Evolutionary conservation across 2,329 filamentous ascomycete genomes (phyloP).

Genomic region (Huntiella abstrusa): DNA sequence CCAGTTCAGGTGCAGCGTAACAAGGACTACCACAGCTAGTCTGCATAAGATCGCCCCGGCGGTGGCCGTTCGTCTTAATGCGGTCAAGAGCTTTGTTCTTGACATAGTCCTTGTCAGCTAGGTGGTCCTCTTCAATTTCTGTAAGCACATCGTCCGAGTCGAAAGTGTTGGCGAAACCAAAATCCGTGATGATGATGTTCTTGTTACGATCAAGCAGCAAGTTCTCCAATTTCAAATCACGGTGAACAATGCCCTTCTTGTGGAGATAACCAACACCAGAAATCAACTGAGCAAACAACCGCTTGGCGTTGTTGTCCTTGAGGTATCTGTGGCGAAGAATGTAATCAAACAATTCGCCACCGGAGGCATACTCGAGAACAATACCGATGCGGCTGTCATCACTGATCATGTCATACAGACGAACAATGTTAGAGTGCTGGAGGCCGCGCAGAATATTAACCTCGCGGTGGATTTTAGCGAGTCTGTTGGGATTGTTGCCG

Average conservation of each 20-base stretch:
- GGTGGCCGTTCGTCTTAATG: slow-evolving; percentile 51
- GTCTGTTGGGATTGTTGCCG: slow-evolving; percentile 67
- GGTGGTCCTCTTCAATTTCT: slow-evolving; percentile 75
- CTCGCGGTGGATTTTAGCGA: slow-evolving; percentile 95
- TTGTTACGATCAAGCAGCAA: slow-evolving; percentile 84
- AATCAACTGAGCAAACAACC: slow-evolving; percentile 85
- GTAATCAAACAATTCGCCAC: slow-evolving; percentile 94
- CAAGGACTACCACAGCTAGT: slow-evolving; percentile 97
- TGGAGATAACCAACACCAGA: slow-evolving; percentile 95
- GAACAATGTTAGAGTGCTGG: slow-evolving; percentile 91
- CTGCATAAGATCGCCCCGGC: slow-evolving; percentile 92
- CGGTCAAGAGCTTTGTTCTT: slow-evolving; percentile 74
- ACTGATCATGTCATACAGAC: slow-evolving; percentile 94
- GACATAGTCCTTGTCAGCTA: slow-evolving; percentile 75
- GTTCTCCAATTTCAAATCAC: slow-evolving; percentile 93
- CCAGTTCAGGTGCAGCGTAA: slow-evolving; percentile 89
- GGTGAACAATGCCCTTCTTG: slow-evolving; percentile 95
- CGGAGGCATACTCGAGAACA: slow-evolving; percentile 93
- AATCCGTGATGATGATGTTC: slow-evolving; percentile 99
- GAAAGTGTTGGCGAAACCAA: slow-evolving; percentile 97
- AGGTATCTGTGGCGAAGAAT: slow-evolving; percentile 93
- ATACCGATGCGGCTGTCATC: slow-evolving; percentile 95
- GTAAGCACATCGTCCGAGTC: slow-evolving; percentile 71
- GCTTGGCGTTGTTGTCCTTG: slow-evolving; percentile 77
- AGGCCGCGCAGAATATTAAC: slow-evolving; percentile 77